Base-by-base conservation (phyloP, 179 eudicot genomes). In the Actinidia arguta region DNA sequence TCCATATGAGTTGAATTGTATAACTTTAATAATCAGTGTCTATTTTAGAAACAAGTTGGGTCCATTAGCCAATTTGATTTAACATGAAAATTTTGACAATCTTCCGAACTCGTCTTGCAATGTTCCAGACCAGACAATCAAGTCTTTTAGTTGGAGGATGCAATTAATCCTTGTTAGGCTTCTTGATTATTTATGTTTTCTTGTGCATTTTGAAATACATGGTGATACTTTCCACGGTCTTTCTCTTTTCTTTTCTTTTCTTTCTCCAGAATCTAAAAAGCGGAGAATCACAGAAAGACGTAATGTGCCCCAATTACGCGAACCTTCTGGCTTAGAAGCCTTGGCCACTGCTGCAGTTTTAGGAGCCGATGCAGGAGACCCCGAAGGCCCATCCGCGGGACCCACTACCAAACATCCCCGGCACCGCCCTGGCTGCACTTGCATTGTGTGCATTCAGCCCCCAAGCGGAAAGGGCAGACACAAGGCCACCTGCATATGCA, bases 381-480 rank as follows among this genome's bases (percentile, higher is more conserved):
- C 88, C 0, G 93, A 86, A 27, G 90, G 92, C 77, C 83, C 92
- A 62, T 84, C 94, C n/a, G 81, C 77, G 48, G 97, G 93, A 27
- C 79, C 91, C 85, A 96, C 99, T 31, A 93, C 99, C 66, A 93
- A 81, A 85, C 99, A 97, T 80, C 99, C 99, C n/a, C 90, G 99
- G 76, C 98, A 97, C 48, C 96, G 98, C 14, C 92, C 94, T 6
- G 99, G 99, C 63, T 97, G 99, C 89, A 83, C 90, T 27, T 97
- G 99, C 89, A 97, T 97, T 27, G 99, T 97, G 27, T 97, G 99
- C 89, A 97, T 95, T 78, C 99, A 97, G 86, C 99, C 98, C 1
- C 99, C 99, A 1, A 97, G 98, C 39, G 98, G 99, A 6, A 95
- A 92, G 82, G 98, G 98, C 63, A 92, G 90, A 81, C 99, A 97